Evolutionary conservation across 805 yeast species (phyloP), one percentile per base, ranked within the genome.

Genomic region (Cyberlindnera maclurae): DNA sequence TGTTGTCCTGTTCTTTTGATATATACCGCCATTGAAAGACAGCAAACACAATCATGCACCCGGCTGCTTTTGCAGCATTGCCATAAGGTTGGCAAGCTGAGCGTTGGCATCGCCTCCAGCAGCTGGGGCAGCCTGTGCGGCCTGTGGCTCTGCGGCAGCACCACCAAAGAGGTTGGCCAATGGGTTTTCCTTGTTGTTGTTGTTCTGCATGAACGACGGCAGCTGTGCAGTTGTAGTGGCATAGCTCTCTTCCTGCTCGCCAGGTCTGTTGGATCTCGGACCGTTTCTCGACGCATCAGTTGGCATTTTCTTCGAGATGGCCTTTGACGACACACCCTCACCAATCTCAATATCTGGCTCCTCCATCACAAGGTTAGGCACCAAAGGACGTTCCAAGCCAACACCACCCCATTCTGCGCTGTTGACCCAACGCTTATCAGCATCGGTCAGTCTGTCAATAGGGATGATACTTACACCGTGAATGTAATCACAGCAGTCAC

Each of bases 261-360:
- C 79, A 3, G 81, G 79, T 50, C 69, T 71, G 40, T 82, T 80
- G 3, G 94, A 82, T 55, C 81, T 78, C 26, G 95, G 95, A 4
- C 95, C 95, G 59, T 82, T 80, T 63, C 84, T 75, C 5, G 88
- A 75, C 15, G 86, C 78, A 59, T 88, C 88, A 4, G 95, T 86
- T 13, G 96, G 95, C 95, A 87, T 84, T 58, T 86, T 84, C 63
- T 79, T 79, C 10, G 94, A 82, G 62, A 86, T 86, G 15, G 96
- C 88, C 60, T 89, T 89, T 4, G 96, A 85, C 1, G 95, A 82
- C 36, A 86, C 84, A 45, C 97, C 97, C 34, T 86, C 79, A 36
- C 97, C 97, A 39, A 93, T 85, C 59, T 89, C 96, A 52, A 90
- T 93, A 64, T 93, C 98, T 3, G 98, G 98, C 63, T 93, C 98